Percentiles rank a stretch among this genome's conserved stretches.
Evolutionary conservation across 1,284 basidiomycete genomes (phyloP).

Genomic region (Apiotrichum domesticum): DNA sequence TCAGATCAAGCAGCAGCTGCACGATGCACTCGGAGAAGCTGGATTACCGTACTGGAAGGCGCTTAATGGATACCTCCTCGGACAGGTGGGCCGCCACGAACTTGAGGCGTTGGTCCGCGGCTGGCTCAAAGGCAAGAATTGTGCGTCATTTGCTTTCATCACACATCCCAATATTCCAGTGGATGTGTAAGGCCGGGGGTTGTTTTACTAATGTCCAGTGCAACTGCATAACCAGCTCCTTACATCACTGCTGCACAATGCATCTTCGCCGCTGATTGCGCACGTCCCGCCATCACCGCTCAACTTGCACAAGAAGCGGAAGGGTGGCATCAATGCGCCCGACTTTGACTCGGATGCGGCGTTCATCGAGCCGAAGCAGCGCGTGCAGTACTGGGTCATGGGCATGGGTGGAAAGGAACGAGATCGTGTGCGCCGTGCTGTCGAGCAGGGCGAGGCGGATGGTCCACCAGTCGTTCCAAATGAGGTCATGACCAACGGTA

Average conservation of each 20-base stretch:
- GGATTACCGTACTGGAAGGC: conserved; percentile 52
- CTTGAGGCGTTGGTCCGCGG: conserved; percentile 35
- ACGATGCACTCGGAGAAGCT: conserved; percentile 66
- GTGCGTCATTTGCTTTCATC: conserved; percentile 16
- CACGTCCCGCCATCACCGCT: conserved; percentile 19
- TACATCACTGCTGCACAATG: conserved; percentile 40
- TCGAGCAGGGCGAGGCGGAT: conserved; percentile 12
- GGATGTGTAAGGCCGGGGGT: too few relatives aligned
- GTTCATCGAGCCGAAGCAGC: conserved; percentile 30
- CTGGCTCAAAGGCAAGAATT: conserved; percentile 36
- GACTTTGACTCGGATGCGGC: conserved; percentile 37
- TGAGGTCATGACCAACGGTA: conserved; percentile 10
- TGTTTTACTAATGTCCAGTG: conserved; percentile 22
- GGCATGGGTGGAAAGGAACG: conserved; percentile 35
- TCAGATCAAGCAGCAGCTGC: conserved; percentile 66
- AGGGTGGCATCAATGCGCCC: conserved; percentile 25
- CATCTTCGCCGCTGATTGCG: conserved; percentile 28
- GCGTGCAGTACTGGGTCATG: conserved; percentile 38
- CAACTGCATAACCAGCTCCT: conserved; percentile 43
- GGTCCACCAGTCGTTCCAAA: conserved; percentile 4
- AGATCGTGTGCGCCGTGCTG: conserved; percentile 21
- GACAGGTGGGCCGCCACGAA: conserved; percentile 39
- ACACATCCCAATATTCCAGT: not conserved
- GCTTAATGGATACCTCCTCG: conserved; percentile 43
- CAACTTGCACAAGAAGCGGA: conserved; percentile 27